A percentile compares a stretch with the other conserved stretches of the same genome.
These are phyloP conservation scores for Ustulina deusta DNA, from an alignment of 2,329 filamentous ascomycete genomes.

Conservation along the genomic window DNA sequence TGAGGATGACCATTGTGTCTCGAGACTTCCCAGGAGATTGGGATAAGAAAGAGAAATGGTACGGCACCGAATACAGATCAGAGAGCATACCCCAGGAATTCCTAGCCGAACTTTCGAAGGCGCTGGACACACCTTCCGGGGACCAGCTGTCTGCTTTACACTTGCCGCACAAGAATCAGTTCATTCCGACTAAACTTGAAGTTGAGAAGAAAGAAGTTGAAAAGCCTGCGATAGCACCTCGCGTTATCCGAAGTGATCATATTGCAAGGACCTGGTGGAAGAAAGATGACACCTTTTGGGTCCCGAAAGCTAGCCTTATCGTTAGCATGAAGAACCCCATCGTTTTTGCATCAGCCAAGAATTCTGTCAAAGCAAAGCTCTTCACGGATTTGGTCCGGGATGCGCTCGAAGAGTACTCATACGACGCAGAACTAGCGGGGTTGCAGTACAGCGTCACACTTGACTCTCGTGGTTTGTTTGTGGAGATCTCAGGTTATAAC, in stretches of 20 bases:
- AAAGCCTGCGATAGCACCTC: slow-evolving; percentile 78
- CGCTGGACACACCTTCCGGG: slow-evolving; percentile 67
- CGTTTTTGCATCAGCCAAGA: slow-evolving; percentile 82
- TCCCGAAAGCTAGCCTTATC: slow-evolving; percentile 90
- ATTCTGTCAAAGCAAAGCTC: slow-evolving; percentile 79
- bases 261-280: slow-evolving; percentile 92
- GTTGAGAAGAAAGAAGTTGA: slow-evolving; percentile 94
- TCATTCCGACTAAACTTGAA: slow-evolving; percentile 91
- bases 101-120: slow-evolving; percentile 75
- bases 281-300: slow-evolving; percentile 98
- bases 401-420: slow-evolving; percentile 90
- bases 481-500: slow-evolving; percentile 91
- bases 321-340: slow-evolving; percentile 84
- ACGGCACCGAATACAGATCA: slow-evolving; percentile 91
- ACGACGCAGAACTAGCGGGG: slow-evolving; percentile 93
- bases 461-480: slow-evolving; percentile 77
- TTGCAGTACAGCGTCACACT: slow-evolving; percentile 83
- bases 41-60: slow-evolving; percentile 95
- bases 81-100: slow-evolving; percentile 84
- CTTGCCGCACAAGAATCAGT: slow-evolving; percentile 92
- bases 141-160: slow-evolving; percentile 78
- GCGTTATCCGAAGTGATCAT: slow-evolving; percentile 86
- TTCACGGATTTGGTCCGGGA: slow-evolving; percentile 90
- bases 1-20: slow-evolving; percentile 85
- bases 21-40: slow-evolving; percentile 86